Evolutionary conservation across 129 eudicot species (phyloP).

Genomic region (Rutidosis leptorrhynchoides): DNA sequence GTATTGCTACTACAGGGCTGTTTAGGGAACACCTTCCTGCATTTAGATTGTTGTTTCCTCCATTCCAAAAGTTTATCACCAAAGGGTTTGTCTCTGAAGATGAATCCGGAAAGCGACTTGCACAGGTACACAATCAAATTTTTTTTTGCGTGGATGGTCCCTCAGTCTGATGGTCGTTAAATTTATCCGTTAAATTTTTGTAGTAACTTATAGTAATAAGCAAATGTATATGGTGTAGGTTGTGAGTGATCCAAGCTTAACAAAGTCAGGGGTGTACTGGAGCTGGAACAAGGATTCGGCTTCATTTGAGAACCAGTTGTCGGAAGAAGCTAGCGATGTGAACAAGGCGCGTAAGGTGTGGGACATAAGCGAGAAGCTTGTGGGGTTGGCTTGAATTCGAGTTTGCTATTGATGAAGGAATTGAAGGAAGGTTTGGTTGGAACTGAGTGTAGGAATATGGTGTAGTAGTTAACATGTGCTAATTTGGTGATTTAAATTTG

Average conservation of each 20-base stretch:
- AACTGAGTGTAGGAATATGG: slow-evolving; percentile 32
- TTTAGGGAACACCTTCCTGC: slow-evolving; percentile 85
- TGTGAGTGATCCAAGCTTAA: slow-evolving; percentile 86
- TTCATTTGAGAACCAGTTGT: slow-evolving; percentile 85
- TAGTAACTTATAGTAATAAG: too few species aligned
- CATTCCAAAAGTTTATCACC: slow-evolving; percentile 84
- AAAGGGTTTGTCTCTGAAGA: slow-evolving; percentile 82
- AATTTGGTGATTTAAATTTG: slow-evolving; percentile 32
- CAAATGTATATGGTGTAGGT: slow-evolving; percentile 39
- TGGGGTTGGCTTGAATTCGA: slow-evolving; percentile 61
- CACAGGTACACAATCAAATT: slow-evolving; percentile 57
- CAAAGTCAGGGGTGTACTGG: slow-evolving; percentile 95
- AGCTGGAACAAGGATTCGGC: slow-evolving; percentile 94
- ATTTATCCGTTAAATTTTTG: too few species aligned
- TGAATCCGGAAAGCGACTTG: slow-evolving; percentile 88
- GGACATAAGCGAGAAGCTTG: slow-evolving; percentile 88
- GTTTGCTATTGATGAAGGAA: slow-evolving; percentile 9
- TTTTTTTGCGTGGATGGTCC: too few species aligned
- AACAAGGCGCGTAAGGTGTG: slow-evolving; percentile 82
- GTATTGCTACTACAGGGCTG: slow-evolving; percentile 86
- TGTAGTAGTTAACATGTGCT: slow-evolving; percentile 18
- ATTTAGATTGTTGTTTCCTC: slow-evolving; percentile 76
- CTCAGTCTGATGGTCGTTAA: too few species aligned
- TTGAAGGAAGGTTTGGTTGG: slow-evolving; percentile 14
- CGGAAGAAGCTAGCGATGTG: slow-evolving; percentile 77